These are phyloP conservation scores for Aspergillus tamarii DNA, from an alignment of 2,329 filamentous ascomycete genomes.

Conservation along the genomic window DNA sequence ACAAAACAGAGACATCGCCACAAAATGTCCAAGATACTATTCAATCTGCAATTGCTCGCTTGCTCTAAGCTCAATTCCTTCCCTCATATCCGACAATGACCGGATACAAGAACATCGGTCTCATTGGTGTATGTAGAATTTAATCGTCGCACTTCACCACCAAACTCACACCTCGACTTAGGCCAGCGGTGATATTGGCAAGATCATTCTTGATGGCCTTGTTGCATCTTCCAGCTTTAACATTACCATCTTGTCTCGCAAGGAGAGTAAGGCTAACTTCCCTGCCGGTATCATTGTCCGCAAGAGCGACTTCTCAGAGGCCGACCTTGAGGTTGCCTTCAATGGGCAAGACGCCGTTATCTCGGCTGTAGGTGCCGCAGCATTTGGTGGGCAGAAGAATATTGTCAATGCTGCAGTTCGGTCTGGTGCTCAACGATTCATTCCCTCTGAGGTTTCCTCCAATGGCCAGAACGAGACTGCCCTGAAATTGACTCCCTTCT, in stretches of 20 bases:
- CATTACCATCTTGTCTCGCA: conserved; percentile 31
- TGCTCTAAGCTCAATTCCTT: not conserved
- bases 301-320: conserved; percentile 29
- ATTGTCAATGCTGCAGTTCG: conserved; percentile 36
- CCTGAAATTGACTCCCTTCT: conserved; percentile 28
- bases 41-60: not conserved
- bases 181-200: conserved; percentile 30
- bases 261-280: conserved; percentile 24
- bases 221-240: conserved; percentile 19
- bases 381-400: conserved; percentile 31
- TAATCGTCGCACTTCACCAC: not conserved
- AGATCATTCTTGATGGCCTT: conserved; percentile 25
- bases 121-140: conserved; percentile 22
- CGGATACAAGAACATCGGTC: conserved; percentile 16
- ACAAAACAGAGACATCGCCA: not conserved
- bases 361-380: conserved; percentile 29
- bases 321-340: conserved; percentile 28
- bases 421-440: conserved; percentile 37
- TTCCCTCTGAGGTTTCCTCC: conserved; percentile 38
- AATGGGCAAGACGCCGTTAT: conserved; percentile 36
- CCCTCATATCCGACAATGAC: conserved; percentile 9
- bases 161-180: conserved; percentile 8
- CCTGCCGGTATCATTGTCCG: conserved; percentile 22
- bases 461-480: conserved; percentile 30
- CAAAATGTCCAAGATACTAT: not conserved